Conservation (phyloP, 2,329 filamentous ascomycete genomes). For the Ophiocordyceps polyrhachis-furcata region DNA sequence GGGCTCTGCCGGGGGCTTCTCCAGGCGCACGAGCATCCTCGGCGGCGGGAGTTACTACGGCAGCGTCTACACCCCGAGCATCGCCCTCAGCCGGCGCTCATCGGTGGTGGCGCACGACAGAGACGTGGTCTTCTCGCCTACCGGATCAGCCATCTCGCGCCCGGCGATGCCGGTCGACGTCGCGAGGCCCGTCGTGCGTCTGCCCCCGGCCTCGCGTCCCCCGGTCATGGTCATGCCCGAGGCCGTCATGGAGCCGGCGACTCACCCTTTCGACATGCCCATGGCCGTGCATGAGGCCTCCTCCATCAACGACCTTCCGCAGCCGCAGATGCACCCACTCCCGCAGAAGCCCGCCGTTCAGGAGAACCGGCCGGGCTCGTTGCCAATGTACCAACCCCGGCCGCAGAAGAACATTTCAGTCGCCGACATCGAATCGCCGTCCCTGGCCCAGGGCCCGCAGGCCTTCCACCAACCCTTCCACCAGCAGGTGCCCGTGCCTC, state of each 20-base stretch:
- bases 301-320: constrained; percentile 32
- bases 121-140: constrained; percentile 63
- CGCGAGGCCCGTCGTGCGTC: constrained; percentile 57
- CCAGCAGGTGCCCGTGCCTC: constrained; percentile 79
- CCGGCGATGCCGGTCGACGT: constrained; percentile 41
- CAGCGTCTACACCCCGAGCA: constrained; percentile 68
- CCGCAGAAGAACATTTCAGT: constrained; percentile 91
- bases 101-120: constrained; percentile 44
- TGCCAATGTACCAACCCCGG: constrained; percentile 81
- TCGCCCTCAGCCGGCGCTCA: constrained; percentile 76
- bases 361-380: constrained; percentile 30
- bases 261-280: constrained; percentile 4
- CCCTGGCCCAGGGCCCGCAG: constrained; percentile 37
- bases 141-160: constrained; percentile 58
- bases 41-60: constrained; percentile 44
- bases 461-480: constrained; percentile 88
- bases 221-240: constrained; percentile 10
- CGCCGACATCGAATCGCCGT: constrained; percentile 77
- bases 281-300: constrained; percentile 12
- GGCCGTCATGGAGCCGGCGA: constrained; percentile 5
- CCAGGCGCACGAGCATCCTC: constrained; percentile 70
- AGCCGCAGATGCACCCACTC: constrained; percentile 38
- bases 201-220: constrained; percentile 44
- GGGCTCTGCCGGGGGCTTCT: constrained; percentile 47
- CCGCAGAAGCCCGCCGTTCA: constrained; percentile 39